Evolutionary conservation across 352 stramenopile species (phyloP).

Genomic region (Hyaloperonospora brassicae): DNA sequence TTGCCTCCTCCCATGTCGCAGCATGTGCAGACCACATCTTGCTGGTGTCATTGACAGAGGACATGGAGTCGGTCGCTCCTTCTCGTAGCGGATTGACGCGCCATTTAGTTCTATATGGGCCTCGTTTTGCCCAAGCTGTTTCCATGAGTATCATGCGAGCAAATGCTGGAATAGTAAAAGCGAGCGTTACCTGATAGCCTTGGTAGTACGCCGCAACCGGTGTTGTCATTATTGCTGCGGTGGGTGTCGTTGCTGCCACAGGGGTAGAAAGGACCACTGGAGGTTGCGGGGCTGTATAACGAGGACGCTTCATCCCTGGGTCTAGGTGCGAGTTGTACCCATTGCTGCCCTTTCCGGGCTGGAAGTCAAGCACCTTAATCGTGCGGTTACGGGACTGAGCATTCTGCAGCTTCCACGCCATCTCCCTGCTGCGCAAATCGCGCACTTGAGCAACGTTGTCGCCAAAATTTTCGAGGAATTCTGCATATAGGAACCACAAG

Average conservation of each 20-base stretch:
- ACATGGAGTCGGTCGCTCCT: conserved; percentile 24
- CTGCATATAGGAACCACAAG: conserved; percentile 70
- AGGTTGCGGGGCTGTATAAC: conserved; percentile 31
- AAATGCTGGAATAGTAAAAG: conserved; percentile 13
- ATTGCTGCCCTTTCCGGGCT: conserved; percentile 16
- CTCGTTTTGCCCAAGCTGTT: conserved; percentile 13
- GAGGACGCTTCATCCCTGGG: conserved; percentile 43
- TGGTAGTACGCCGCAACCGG: conserved; percentile 57
- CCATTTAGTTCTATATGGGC: conserved; percentile 1
- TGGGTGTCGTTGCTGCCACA: conserved; percentile 12
- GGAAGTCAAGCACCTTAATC: conserved; percentile 50
- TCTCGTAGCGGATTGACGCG: neutral
- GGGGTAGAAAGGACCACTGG: conserved; percentile 13
- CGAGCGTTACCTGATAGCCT: conserved; percentile 64
- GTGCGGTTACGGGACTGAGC: conserved; percentile 39
- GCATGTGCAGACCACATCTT: conserved; percentile 21
- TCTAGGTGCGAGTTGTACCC: conserved; percentile 32
- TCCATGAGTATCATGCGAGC: conserved; percentile 23
- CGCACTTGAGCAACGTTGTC: conserved; percentile 37
- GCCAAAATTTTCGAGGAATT: conserved; percentile 62
- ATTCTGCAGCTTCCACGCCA: conserved; percentile 66
- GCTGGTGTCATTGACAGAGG: conserved; percentile 21
- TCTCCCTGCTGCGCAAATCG: conserved; percentile 40
- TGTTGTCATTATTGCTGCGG: conserved; percentile 13
- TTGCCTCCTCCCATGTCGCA: conserved; percentile 22